phyloP scores from a whole-genome alignment of 2,329 filamentous ascomycete species.

The Xylariaceae sp. region DNA sequence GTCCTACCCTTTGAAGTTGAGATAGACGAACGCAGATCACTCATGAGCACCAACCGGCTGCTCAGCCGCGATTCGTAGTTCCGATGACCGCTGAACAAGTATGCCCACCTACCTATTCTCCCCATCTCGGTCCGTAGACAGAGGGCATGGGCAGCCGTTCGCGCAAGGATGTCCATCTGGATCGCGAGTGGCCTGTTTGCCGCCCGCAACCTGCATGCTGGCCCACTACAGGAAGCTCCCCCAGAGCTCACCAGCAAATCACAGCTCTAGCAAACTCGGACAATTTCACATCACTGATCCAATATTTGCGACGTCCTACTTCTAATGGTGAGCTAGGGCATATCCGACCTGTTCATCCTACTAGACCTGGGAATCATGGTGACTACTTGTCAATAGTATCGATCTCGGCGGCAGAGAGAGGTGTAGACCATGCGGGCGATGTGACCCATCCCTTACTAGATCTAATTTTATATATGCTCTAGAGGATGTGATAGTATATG shows the following conservation, averaged over 20 bases:
- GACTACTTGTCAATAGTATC: slow-evolving; percentile 2
- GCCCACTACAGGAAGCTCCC: slow-evolving; percentile 11
- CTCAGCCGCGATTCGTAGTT: too few relatives aligned
- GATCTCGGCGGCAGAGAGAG: slow-evolving; percentile 5
- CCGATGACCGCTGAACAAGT: too few relatives aligned
- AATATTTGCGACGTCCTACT: slow-evolving; percentile 11
- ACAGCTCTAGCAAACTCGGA: slow-evolving; percentile 14
- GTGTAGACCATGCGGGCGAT: slow-evolving; percentile 7
- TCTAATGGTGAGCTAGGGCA: slow-evolving; percentile 3
- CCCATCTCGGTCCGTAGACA: slow-evolving; percentile 4
- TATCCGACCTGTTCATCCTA: slow-evolving; percentile 1
- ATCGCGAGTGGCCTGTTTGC: slow-evolving; percentile 20
- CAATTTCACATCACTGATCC: slow-evolving; percentile 10
- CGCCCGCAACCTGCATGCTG: slow-evolving; percentile 23
- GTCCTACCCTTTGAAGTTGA: too few relatives aligned
- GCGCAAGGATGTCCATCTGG: slow-evolving; percentile 3
- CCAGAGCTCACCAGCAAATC: slow-evolving; percentile 22
- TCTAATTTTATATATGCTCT: background rate
- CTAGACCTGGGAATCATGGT: slow-evolving; percentile 2
- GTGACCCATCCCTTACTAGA: slow-evolving; percentile 2
- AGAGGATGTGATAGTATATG: slow-evolving; percentile 2
- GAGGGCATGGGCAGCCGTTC: slow-evolving; percentile 12
- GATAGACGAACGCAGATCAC: too few relatives aligned
- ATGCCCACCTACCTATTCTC: background rate
- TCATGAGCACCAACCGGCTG: too few relatives aligned